phyloP scores from a whole-genome alignment of 257 asterid species.

The Solanum virginianum region DNA sequence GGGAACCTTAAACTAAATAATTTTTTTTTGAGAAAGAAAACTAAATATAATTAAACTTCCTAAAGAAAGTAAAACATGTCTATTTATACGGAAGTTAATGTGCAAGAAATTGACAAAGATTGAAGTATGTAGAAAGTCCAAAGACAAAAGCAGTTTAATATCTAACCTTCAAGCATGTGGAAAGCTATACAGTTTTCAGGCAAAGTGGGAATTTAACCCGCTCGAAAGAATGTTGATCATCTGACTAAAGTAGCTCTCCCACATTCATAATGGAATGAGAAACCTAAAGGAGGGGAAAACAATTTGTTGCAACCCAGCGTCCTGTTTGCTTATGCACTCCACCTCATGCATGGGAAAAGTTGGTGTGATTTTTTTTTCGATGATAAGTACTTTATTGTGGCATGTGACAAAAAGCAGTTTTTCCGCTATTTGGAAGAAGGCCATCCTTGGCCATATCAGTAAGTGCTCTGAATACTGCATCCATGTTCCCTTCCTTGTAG shows the following conservation, averaged over 20 bases:
- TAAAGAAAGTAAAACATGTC: background rate
- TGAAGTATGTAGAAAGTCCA: background rate
- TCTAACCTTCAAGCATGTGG: background rate
- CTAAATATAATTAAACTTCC: background rate
- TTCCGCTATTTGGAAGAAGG: slow-evolving; percentile 60
- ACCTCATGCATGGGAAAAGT: background rate
- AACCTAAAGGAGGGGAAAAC: background rate
- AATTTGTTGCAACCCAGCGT: background rate
- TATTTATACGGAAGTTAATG: background rate
- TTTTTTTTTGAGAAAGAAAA: background rate
- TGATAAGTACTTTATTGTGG: background rate
- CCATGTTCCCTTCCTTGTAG: slow-evolving; percentile 69
- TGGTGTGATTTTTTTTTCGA: background rate
- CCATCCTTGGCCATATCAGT: slow-evolving; percentile 79
- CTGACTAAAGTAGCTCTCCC: background rate
- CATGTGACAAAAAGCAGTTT: slow-evolving; percentile 7
- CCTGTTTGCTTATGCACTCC: background rate
- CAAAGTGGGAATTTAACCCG: background rate
- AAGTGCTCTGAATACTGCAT: slow-evolving; percentile 53
- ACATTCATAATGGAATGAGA: background rate
- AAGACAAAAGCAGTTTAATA: background rate
- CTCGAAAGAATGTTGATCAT: background rate
- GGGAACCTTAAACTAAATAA: background rate
- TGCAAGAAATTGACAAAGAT: background rate
- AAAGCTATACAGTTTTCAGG: background rate